These are phyloP conservation scores for Schizopora paradoxa DNA, from an alignment of 1,284 basidiomycete genomes.

Conservation along the genomic window DNA sequence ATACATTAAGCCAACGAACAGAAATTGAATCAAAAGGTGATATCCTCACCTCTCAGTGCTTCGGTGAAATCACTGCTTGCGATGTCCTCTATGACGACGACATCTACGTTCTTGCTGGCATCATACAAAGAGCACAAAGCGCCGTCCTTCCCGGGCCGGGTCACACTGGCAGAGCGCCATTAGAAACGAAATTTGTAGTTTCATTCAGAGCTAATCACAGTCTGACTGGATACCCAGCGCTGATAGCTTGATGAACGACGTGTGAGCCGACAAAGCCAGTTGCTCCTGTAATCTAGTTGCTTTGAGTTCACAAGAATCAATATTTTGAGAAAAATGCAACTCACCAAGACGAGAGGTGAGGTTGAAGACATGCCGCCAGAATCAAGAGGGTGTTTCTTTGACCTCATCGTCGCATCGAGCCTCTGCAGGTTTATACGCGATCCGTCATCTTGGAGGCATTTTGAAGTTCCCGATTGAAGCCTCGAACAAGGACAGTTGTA, in stretches of 20 bases:
- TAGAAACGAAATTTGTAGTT: too few relatives aligned
- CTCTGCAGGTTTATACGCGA: too few relatives aligned
- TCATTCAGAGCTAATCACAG: conserved; percentile 20
- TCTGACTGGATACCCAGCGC: conserved; percentile 26
- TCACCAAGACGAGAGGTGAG: not conserved
- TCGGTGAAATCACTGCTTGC: conserved; percentile 1
- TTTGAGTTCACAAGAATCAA: not conserved
- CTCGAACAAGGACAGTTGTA: too few relatives aligned
- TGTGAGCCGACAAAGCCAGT: conserved; percentile 26
- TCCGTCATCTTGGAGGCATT: too few relatives aligned
- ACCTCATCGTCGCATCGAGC: too few relatives aligned
- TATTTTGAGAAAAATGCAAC: not conserved
- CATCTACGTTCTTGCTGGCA: conserved; percentile 1
- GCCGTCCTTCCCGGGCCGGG: too few relatives aligned
- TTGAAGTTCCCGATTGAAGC: too few relatives aligned
- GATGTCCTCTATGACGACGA: not conserved
- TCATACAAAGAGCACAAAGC: too few relatives aligned
- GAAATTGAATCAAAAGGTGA: not conserved
- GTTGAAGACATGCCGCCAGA: too few relatives aligned
- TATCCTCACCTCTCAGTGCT: conserved; percentile 4
- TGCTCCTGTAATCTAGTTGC: conserved; percentile 26
- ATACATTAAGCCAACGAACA: not conserved
- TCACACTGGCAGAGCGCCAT: too few relatives aligned
- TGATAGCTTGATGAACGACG: conserved; percentile 24
- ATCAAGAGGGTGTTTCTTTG: too few relatives aligned